Conservation (phyloP, 1,139 yeast genomes). For the Suhomyces terraborum region DNA sequence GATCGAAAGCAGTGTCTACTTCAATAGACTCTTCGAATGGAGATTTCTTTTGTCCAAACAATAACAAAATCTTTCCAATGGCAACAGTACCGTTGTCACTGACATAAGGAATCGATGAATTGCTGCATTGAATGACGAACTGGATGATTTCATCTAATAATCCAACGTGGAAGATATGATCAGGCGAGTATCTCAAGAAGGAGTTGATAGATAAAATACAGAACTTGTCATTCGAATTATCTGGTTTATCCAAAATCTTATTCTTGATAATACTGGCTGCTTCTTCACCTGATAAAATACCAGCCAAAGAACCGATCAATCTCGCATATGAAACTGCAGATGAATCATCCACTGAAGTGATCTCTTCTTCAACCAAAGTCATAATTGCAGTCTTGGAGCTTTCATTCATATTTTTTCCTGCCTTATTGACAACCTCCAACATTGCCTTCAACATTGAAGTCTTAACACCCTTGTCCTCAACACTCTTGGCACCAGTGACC, state of each 20-base stretch:
- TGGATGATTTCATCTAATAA: conserved; percentile 48
- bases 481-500: conserved; percentile 68
- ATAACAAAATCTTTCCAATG: conserved; percentile 74
- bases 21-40: conserved; percentile 28
- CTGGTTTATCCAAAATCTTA: conserved; percentile 54
- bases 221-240: conserved; percentile 43
- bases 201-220: conserved; percentile 76
- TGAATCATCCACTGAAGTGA: conserved; percentile 53
- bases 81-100: conserved; percentile 83
- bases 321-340: conserved; percentile 75
- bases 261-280: conserved; percentile 59
- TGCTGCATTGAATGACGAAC: conserved; percentile 50
- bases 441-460: conserved; percentile 85
- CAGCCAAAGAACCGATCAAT: conserved; percentile 75
- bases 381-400: conserved; percentile 69
- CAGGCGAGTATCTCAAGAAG: conserved; percentile 74
- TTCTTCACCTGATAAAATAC: conserved; percentile 65
- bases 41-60: conserved; percentile 44
- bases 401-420: conserved; percentile 78
- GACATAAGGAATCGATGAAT: conserved; percentile 53
- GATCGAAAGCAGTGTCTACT: conserved; percentile 28
- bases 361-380: conserved; percentile 75
- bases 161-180: conserved; percentile 55
- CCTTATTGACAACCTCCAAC: conserved; percentile 77
- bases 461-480: conserved; percentile 65